Evolutionary conservation across 2,329 filamentous ascomycete genomes (phyloP).

Genomic region (Ascochyta pisi): DNA sequence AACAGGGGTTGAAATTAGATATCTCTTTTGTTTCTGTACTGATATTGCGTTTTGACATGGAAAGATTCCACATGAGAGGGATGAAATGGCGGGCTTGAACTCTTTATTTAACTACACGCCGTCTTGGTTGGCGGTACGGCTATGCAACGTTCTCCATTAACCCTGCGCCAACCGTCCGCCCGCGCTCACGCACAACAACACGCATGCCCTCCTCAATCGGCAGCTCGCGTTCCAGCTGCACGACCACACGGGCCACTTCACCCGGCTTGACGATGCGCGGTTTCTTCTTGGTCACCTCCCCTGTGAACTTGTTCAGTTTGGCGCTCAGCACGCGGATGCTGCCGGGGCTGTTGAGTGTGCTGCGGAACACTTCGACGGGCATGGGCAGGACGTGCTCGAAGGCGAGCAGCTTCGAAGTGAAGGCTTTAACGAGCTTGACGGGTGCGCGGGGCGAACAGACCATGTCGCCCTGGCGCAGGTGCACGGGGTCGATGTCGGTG

Average conservation of each 20-base stretch:
- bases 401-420: constrained; percentile 84
- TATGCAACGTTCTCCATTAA: constrained; percentile 67
- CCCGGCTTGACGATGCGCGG: constrained; percentile 84
- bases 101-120: no score
- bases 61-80: no score
- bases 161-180: constrained; percentile 86
- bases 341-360: constrained; percentile 79
- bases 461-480: constrained; percentile 81
- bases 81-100: no score
- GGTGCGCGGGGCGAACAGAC: constrained; percentile 74
- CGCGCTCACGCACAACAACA: constrained; percentile 80
- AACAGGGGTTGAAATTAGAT: no score
- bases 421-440: constrained; percentile 73
- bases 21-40: no score
- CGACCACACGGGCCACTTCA: constrained; percentile 75
- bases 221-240: constrained; percentile 75
- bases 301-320: constrained; percentile 78
- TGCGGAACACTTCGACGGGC: constrained; percentile 86
- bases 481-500: constrained; percentile 80
- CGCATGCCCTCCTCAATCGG: constrained; percentile 81
- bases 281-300: constrained; percentile 78
- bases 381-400: constrained; percentile 91
- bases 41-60: no score
- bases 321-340: constrained; percentile 75
- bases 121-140: no score